Conservation (phyloP, 1,139 yeast species). For the Blastobotrys apis region DNA sequence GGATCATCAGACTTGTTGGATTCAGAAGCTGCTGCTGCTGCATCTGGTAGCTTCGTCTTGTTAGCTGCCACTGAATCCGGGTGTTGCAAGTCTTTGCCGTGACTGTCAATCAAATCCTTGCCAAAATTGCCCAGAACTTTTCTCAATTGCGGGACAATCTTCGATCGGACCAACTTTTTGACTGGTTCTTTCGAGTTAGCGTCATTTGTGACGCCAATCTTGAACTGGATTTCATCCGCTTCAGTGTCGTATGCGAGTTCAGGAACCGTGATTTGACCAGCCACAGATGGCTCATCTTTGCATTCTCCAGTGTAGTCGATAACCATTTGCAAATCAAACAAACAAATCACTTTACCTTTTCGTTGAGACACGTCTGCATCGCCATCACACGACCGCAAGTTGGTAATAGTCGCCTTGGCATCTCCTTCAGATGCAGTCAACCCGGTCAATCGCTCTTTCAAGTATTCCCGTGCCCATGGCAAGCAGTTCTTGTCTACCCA, state of each 20-base stretch:
- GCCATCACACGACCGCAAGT: constrained; percentile 75
- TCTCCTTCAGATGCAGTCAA: constrained; percentile 39
- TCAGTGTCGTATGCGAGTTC: constrained; percentile 95
- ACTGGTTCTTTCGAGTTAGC: constrained; percentile 50
- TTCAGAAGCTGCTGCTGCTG: constrained; percentile 23
- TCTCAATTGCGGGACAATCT: constrained; percentile 68
- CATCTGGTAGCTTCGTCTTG: constrained; percentile 14
- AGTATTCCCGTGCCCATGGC: constrained; percentile 81
- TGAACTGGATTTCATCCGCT: constrained; percentile 78
- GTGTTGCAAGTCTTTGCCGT: constrained; percentile 86
- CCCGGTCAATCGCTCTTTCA: constrained; percentile 55
- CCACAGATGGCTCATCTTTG: constrained; percentile 37
- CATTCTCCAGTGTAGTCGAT: constrained; percentile 55
- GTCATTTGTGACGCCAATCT: constrained; percentile 57
- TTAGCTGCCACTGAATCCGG: constrained; percentile 60
- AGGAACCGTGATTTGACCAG: constrained; percentile 77
- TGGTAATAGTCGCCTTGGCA: constrained; percentile 44
- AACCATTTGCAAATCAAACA: constrained; percentile 73
- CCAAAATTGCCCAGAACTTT: constrained; percentile 61
- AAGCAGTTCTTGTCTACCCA: constrained; percentile 99
- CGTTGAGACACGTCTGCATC: constrained; percentile 96
- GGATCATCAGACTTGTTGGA: constrained; percentile 25
- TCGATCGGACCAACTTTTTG: constrained; percentile 50
- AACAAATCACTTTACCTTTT: constrained; percentile 90
- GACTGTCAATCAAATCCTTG: constrained; percentile 62